Evolutionary conservation across 257 asterid genomes (phyloP), one percentile per base, ranked within the genome.

Genomic region (Capsicum baccatum): DNA sequence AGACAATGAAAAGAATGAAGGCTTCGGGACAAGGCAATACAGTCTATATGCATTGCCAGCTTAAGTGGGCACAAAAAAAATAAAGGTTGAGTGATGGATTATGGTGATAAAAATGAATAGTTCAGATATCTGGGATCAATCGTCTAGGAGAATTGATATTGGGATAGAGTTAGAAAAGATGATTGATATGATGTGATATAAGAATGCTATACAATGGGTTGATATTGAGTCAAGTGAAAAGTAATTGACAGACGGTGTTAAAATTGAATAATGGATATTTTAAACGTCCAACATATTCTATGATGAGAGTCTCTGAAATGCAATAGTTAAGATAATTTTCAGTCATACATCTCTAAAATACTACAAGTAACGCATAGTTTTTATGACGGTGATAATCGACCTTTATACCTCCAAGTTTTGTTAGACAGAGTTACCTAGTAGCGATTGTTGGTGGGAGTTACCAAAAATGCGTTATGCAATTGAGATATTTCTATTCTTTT

Each of bases 161-260:
- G 50, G 3, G n/a, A 74, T 26, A 73, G 19, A 48, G 19, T 48
- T 48, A 73, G 80, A 73, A 47, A 16, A 74, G 81, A 50, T 74
- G 62, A 74, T 9, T 74, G 81, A 6, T 13, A 21, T 74, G 62
- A 62, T 11, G 62, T 21, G 21, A 35, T 74, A 74, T 16, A 35
- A 74, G 62, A n/a, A 12, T 5, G 0, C 35, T 50, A 50, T 21
- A 62, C n/a, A 3, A 50, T 50, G 37, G 81, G 44, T 19, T 48
- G 60, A 21, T 50, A 50, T 21, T 47, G 2, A 74, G 50, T 50
- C 50, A 50, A 50, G 81, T 74, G 81, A 74, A 48, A 21, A 12
- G 81, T n/a, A 74, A 74, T n/a, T 12, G 47, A 74, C 47, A 1
- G 58, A 62, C n/a, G 13, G 37, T 17, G 4, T n/a, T 12, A 62